Base-by-base conservation (phyloP, 495 filamentous ascomycete species). In the Lichina pygmaea region DNA sequence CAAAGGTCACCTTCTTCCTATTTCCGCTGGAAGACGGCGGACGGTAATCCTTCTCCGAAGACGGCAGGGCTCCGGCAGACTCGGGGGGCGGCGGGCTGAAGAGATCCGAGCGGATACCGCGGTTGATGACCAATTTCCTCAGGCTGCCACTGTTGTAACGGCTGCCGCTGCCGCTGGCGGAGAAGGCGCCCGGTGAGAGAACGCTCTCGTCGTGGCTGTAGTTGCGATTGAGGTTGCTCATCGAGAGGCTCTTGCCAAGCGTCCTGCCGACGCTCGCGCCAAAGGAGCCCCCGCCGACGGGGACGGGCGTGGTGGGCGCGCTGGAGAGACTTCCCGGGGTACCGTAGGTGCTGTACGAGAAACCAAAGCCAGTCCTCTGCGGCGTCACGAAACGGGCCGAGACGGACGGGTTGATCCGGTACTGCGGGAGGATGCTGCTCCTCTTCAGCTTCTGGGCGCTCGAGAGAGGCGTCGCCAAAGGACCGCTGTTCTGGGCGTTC, bases 1-100 rank as follows among this genome's bases (percentile, higher is more conserved):
- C 82, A 53, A 95, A 95, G 60, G 82, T 93, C 44, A 94, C 89
- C 46, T 74, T 73, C 62, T 93, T 93, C 53, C 73, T 80, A 49
- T 80, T 59, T 31, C 66, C 62, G 42, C 62, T 57, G 12, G 58
- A 44, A 6, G 66, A 55, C 60, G 5, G 51, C 41, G 6, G 55
- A 44, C 16, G 66, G 62, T 31, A 43, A 8, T 11, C 46, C 13
- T 17, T 6, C 65, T 65, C 53, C 56, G 62, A 52, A 55, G 53
- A 32, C 52, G 55, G 43, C 58, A 60, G 13, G 10, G 46, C 41
- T 11, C 11, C 16, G 13, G 38, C 41, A 9, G 15, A 12, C 39
- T 45, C 46, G 24, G 36, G 36, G 2, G 11, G 10, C 4, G 46
- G 44, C 13, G 42, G 6, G 15, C 59, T 59, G 60, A 84, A 86